Evolutionary conservation across 1,284 basidiomycete genomes (phyloP).

Genomic region (Leccinum huronense): DNA sequence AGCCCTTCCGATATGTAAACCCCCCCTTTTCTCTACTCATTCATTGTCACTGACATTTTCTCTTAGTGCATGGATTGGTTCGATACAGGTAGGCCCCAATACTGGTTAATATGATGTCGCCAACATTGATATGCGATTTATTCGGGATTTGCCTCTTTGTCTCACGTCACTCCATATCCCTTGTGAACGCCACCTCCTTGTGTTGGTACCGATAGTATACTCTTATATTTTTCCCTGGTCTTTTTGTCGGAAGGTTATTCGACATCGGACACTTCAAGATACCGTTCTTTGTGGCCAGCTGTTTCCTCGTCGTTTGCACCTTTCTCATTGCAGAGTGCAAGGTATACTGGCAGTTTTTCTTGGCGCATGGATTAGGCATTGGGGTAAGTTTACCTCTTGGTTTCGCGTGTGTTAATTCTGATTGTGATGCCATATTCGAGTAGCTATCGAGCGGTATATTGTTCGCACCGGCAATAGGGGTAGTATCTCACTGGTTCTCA

Average conservation of each 20-base stretch:
- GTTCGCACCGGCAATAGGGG: conserved; percentile 40
- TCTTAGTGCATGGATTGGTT: conserved; percentile 39
- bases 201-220: conserved; percentile 17
- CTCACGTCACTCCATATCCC: neutral
- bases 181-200: neutral
- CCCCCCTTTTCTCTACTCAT: neutral
- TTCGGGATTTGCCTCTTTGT: neutral
- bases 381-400: conserved; percentile 30
- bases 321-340: conserved; percentile 46
- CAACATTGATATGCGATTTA: neutral
- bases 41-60: conserved; percentile 3
- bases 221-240: conserved; percentile 40
- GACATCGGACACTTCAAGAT: conserved; percentile 13
- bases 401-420: neutral
- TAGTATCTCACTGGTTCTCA: conserved; percentile 45
- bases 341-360: conserved; percentile 42
- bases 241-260: conserved; percentile 15
- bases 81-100: conserved; percentile 29
- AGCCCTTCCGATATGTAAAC: conserved; percentile 34
- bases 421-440: neutral
- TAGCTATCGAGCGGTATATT: conserved; percentile 29
- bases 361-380: conserved; percentile 45
- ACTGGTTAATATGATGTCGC: neutral
- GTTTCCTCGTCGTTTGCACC: conserved; percentile 40
- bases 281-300: conserved; percentile 1